phyloP scores from a whole-genome alignment of 148 eudicot genomes.

The Selenicereus undatus region DNA sequence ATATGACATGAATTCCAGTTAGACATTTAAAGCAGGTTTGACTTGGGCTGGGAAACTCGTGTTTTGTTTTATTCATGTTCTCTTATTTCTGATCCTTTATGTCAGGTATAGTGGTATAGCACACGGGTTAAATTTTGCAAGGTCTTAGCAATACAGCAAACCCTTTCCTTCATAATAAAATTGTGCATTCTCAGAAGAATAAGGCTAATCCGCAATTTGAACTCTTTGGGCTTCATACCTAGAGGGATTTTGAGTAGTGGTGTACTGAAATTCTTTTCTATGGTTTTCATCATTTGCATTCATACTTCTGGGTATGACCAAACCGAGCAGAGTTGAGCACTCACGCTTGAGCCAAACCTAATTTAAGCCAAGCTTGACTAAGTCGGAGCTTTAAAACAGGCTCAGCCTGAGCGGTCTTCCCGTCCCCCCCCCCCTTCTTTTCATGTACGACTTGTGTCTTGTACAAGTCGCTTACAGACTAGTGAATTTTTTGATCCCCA shows the following conservation, averaged over 20 bases:
- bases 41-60: background rate
- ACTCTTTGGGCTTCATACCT: background rate
- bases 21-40: background rate
- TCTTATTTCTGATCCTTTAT: background rate
- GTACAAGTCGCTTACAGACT: background rate
- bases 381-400: too few relatives aligned
- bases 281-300: background rate
- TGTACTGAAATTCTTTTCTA: background rate
- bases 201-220: background rate
- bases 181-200: too few relatives aligned
- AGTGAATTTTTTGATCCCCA: background rate
- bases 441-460: too few relatives aligned
- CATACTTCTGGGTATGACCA: background rate
- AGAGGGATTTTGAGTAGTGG: background rate
- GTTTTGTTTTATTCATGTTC: background rate
- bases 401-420: too few relatives aligned
- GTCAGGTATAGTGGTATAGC: background rate
- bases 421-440: too few relatives aligned
- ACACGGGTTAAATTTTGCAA: background rate
- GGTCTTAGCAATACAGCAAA: background rate
- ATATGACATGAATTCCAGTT: background rate
- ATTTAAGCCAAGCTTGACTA: background rate
- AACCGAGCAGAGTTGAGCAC: background rate
- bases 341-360: background rate
- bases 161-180: background rate